Evolutionary conservation across 768 basidiomycete species (phyloP).

Genomic region (Clavaria fumosa): DNA sequence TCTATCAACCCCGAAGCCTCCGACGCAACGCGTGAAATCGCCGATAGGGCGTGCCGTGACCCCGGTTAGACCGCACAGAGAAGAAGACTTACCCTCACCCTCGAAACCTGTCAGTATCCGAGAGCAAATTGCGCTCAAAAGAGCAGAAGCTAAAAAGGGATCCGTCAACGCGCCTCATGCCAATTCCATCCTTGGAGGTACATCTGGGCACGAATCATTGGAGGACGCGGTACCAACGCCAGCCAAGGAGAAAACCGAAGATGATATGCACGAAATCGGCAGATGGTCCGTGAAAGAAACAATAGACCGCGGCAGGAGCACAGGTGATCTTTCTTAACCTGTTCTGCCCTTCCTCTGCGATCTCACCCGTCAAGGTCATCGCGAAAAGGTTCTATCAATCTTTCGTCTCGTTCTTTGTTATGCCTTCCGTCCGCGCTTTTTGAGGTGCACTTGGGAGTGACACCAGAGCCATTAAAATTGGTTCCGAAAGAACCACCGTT

Average conservation of each 20-base stretch:
- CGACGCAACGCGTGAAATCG: conserved; percentile 18
- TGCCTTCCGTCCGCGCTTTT: conserved; percentile 69
- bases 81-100: conserved; percentile 13
- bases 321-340: conserved; percentile 35
- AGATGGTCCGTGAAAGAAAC: conserved; percentile 55
- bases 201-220: conserved; percentile 25
- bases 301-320: conserved; percentile 62
- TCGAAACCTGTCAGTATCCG: conserved; percentile 38
- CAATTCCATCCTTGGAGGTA: conserved; percentile 12
- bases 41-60: too few species aligned
- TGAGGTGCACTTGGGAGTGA: conserved; percentile 65
- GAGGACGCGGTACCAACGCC: conserved; percentile 34
- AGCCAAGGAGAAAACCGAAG: conserved; percentile 23
- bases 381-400: conserved; percentile 54
- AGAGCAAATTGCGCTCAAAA: conserved; percentile 64
- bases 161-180: conserved; percentile 13
- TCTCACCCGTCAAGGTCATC: conserved; percentile 29
- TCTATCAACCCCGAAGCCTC: conserved; percentile 10
- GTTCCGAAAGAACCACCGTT: conserved; percentile 45
- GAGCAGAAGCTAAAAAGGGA: conserved; percentile 64
- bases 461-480: conserved; percentile 50
- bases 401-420: conserved; percentile 54
- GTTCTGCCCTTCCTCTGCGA: conserved; percentile 14
- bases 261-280: conserved; percentile 35
- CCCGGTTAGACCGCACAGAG: too few species aligned